Evolutionary conservation across 2,329 filamentous ascomycete species (phyloP), one percentile per base, ranked within the genome.

Genomic region (Xylaria sp.): DNA sequence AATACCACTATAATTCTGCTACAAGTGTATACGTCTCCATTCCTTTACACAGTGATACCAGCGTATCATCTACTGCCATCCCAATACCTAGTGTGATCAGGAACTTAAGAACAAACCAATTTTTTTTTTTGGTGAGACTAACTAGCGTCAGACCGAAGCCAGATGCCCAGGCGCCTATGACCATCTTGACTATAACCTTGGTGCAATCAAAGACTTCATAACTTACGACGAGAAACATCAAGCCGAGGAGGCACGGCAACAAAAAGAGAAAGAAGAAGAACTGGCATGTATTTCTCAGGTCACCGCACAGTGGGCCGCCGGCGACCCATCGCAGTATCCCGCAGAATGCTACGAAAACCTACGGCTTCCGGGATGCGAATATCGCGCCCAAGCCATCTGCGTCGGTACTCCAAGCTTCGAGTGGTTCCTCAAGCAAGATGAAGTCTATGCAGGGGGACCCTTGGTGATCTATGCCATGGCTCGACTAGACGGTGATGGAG

Each of bases 331-430:
- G 2, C 36, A 12, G 4, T 62, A 59, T 31, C 57, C 62, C 7
- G 52, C 51, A 54, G 62, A 65, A 15, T 43, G 33, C 43, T 46
- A 15, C 25, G 62, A 33, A 20, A 23, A 52, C 20, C 20, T 62
- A 3, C 62, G 51, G 4, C 20, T 62, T 2, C 66, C 62, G 4
- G 66, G 62, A 0, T 66, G 56, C 51, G 31, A 58, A 13, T 66
- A 18, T 12, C 56, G 62, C 3, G 56, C 51, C 13, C 23, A 39
- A 2, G 62, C 57, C 0, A 62, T 68, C 52, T 58, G 18, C 12
- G 25, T 68, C 52, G 66, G 66, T 8, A 18, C 2, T 1, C 66
- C 62, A 28, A 49, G 25, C 6, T 43, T 9, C 5, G 54, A 46
- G 18, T 61, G 55, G 56, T 20, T 36, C 41, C 36, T 6, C 10